Evolutionary conservation across 2,329 filamentous ascomycete species (phyloP).

Genomic region (Chaetomium sp.): DNA sequence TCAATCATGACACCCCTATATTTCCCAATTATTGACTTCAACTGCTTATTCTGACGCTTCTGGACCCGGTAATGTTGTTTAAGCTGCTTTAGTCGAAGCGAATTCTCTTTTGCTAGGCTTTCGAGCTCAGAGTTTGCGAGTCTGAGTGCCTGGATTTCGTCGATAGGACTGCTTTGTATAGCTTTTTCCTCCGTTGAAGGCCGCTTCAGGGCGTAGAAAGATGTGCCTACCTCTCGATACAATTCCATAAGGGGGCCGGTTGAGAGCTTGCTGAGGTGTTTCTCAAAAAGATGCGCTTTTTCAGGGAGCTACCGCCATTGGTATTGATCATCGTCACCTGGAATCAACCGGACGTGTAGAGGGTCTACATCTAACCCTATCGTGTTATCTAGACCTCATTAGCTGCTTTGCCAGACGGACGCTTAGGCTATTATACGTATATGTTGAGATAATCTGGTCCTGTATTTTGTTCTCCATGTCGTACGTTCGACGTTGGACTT

Average conservation of each 20-base stretch:
- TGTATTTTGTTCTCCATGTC: neutral
- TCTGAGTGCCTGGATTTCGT: neutral
- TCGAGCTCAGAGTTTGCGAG: neutral
- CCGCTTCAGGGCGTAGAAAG: neutral
- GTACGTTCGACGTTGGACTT: neutral
- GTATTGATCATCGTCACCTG: neutral
- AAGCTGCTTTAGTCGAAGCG: neutral
- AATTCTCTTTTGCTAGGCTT: neutral
- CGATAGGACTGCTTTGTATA: neutral
- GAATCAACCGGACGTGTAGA: neutral
- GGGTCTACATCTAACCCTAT: neutral
- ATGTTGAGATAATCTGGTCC: neutral
- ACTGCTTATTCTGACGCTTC: neutral
- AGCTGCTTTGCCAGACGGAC: neutral
- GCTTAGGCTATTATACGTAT: neutral
- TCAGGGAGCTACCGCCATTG: neutral
- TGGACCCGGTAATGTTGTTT: neutral
- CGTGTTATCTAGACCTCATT: neutral
- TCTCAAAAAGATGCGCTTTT: neutral
- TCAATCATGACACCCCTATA: neutral
- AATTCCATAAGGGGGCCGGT: neutral
- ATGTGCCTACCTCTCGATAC: neutral
- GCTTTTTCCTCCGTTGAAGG: neutral
- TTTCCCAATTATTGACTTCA: neutral
- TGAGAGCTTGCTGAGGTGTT: neutral